These are phyloP conservation scores for Penicillium waksmanii DNA, from an alignment of 495 filamentous ascomycete species.

Conservation along the genomic window DNA sequence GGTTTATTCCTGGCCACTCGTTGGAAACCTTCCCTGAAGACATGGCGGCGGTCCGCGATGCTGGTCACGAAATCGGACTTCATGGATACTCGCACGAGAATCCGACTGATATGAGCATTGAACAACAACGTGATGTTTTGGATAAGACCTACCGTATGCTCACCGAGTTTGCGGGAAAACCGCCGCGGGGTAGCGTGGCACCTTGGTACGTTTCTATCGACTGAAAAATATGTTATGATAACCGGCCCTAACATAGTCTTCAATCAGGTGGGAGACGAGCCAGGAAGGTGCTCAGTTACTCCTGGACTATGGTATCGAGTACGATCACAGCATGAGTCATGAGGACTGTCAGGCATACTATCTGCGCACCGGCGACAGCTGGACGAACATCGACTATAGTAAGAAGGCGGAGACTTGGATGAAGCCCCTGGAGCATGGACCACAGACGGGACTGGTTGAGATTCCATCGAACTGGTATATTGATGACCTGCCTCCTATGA, in stretches of 20 bases:
- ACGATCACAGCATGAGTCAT: constrained; percentile 69
- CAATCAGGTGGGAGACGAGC: constrained; percentile 62
- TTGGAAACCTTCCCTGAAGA: constrained; percentile 80
- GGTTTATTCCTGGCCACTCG: constrained; percentile 82
- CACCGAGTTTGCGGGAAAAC: constrained; percentile 74
- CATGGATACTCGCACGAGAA: constrained; percentile 81
- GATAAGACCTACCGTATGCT: constrained; percentile 75
- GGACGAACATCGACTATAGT: constrained; percentile 63
- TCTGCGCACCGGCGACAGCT: constrained; percentile 59
- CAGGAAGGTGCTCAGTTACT: constrained; percentile 67
- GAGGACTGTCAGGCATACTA: constrained; percentile 69
- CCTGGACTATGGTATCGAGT: constrained; percentile 69
- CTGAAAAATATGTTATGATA: too few relatives aligned
- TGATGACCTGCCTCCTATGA: constrained; percentile 63
- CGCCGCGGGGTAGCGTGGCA: constrained; percentile 68
- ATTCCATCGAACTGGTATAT: constrained; percentile 71
- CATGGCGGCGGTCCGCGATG: constrained; percentile 70
- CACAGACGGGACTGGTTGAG: constrained; percentile 61
- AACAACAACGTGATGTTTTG: constrained; percentile 76
- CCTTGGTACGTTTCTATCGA: constrained; percentile 37
- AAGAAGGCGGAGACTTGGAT: constrained; percentile 68
- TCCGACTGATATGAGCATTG: constrained; percentile 71
- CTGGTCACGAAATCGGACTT: constrained; percentile 77
- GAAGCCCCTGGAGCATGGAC: constrained; percentile 58
- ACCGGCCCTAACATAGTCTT: too few relatives aligned